phyloP scores from a whole-genome alignment of 2,329 filamentous ascomycete species.

The Ophiosphaerella herpotricha region DNA sequence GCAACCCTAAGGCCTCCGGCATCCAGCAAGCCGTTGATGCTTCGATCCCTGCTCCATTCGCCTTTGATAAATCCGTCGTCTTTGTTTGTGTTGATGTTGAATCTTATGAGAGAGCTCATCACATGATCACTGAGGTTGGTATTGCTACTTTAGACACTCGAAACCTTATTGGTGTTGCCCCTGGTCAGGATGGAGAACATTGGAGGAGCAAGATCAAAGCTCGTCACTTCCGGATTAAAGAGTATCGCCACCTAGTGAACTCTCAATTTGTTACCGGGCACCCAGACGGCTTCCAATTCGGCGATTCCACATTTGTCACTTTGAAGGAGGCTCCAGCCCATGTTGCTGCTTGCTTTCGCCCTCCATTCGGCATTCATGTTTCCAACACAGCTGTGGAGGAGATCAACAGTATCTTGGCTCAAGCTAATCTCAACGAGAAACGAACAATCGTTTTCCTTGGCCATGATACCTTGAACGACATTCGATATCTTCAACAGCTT shows the following conservation, averaged over 20 bases:
- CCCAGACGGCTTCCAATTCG: slow-evolving; percentile 76
- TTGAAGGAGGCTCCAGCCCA: slow-evolving; percentile 50
- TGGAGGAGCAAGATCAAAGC: slow-evolving; percentile 72
- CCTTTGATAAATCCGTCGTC: slow-evolving; percentile 58
- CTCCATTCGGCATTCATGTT: slow-evolving; percentile 54
- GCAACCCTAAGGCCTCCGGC: neutral
- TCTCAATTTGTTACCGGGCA: slow-evolving; percentile 70
- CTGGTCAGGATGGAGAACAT: slow-evolving; percentile 64
- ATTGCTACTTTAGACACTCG: slow-evolving; percentile 78
- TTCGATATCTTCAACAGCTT: slow-evolving; percentile 68
- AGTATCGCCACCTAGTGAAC: slow-evolving; percentile 71
- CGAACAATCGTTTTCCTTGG: slow-evolving; percentile 78
- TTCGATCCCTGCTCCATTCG: slow-evolving; percentile 25
- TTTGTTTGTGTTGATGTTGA: slow-evolving; percentile 85
- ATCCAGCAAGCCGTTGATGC: slow-evolving; percentile 20
- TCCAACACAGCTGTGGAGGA: slow-evolving; percentile 4
- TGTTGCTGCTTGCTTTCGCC: slow-evolving; percentile 61
- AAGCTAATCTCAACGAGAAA: slow-evolving; percentile 31
- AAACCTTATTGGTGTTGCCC: slow-evolving; percentile 59
- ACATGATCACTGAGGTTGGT: slow-evolving; percentile 81
- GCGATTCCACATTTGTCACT: slow-evolving; percentile 61
- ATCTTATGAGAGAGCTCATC: slow-evolving; percentile 70
- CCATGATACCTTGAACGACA: slow-evolving; percentile 71
- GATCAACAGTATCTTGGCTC: neutral
- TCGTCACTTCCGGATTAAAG: slow-evolving; percentile 76